Percentiles rank a stretch among this genome's conserved stretches.
Conservation (phyloP, 176 grass and related monocot species). For the Oryza brachyantha region DNA sequence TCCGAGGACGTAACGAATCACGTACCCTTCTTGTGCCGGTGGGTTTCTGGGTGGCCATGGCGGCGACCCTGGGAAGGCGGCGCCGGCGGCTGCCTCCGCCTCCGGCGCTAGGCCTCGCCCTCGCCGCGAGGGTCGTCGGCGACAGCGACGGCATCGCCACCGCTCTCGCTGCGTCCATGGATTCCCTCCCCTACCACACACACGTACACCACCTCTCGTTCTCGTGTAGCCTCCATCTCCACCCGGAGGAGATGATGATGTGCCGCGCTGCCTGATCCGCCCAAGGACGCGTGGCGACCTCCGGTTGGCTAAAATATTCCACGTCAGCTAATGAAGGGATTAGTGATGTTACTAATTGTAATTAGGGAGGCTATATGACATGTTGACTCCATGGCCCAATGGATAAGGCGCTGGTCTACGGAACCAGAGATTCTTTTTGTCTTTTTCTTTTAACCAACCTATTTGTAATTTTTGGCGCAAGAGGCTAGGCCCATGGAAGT, state of each 20-base stretch:
- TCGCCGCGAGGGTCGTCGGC: not conserved
- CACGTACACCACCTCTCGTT: not conserved
- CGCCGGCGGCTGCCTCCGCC: not conserved
- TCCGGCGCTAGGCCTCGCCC: not conserved
- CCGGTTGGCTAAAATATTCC: not conserved
- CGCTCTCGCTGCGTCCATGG: not conserved
- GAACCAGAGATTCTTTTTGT: no score
- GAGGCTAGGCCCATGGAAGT: not conserved
- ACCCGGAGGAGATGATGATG: not conserved
- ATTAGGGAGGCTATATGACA: not conserved
- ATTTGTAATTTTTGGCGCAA: no score
- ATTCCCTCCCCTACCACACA: not conserved
- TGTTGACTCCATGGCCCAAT: slow-evolving; percentile 85
- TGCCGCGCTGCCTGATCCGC: not conserved
- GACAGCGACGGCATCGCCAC: slow-evolving; percentile 35
- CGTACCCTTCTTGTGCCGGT: slow-evolving; percentile 42
- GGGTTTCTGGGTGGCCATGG: slow-evolving; percentile 35
- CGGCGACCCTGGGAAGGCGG: slow-evolving; percentile 10
- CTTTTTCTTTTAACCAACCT: no score
- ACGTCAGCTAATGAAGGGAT: not conserved
- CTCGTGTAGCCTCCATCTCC: not conserved
- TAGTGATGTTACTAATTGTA: rapidly evolving
- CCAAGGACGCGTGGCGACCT: not conserved
- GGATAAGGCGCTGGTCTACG: slow-evolving; percentile 98
- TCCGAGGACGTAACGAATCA: no score